Base-by-base conservation (phyloP, 306 rosid species). In the Urtica urens region DNA sequence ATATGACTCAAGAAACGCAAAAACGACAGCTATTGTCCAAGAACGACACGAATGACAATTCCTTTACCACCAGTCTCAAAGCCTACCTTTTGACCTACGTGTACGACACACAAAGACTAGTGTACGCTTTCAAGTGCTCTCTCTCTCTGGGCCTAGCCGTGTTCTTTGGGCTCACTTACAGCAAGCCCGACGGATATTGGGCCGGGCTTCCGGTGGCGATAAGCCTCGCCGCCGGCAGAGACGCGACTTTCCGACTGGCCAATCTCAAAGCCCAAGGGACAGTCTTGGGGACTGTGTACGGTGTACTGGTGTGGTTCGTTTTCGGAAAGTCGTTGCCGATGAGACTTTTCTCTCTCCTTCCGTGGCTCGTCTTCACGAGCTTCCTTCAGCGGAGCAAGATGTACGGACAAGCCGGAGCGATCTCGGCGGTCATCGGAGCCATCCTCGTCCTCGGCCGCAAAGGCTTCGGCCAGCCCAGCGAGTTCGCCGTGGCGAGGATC, bases 391-490 rank as follows among this genome's bases (percentile, higher is more conserved):
- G 76, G 16, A 78, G 85, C 52, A 35, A 11, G 26, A 68, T 85
- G 77, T 85, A 85, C 13, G 84, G 93, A 19, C 78, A 72, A 0
- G 87, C 87, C 0, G 93, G 95, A 23, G 80, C 78, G 6, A 71
- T 81, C 51, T 76, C 93, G 8, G 82, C 95, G 0, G 63, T 66
- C 2, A 74, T 81, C 42, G 95, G 87, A 4, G 87, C 87, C 11
- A 27, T 76, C 13, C 39, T 78, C 6, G 62, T 85, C 2, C 58
- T 85, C 45, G 93, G 93, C 2, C 64, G 87, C 26, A 57, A 51
- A 44, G 72, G 68, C 0, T 66, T 68, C 7, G 93, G 95, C 20
- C 62, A 75, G 6, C 87, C 95, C 0, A 66, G 66, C n/a, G 72
- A 85, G 24, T 76, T 85, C 18, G 87, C 85, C 7, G 61, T 76